These are phyloP conservation scores for Cynara cardunculus DNA, from an alignment of 129 eudicot species.

Conservation along the genomic window DNA sequence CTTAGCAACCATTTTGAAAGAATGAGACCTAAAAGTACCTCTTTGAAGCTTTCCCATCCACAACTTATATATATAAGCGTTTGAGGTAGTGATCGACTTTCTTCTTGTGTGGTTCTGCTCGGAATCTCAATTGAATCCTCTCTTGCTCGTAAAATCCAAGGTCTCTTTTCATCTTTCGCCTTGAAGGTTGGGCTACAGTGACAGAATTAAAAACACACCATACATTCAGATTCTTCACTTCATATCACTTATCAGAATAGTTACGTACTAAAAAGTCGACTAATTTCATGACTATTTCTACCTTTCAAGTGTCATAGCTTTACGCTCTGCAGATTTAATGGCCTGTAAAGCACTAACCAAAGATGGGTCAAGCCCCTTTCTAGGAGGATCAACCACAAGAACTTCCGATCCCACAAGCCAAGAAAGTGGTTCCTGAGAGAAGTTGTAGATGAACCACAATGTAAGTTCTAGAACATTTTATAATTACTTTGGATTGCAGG, in stretches of 20 bases:
- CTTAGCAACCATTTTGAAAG: conserved; percentile 1
- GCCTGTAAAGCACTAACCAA: conserved; percentile 52
- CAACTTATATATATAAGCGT: conserved; percentile 92
- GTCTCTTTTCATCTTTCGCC: conserved; percentile 78
- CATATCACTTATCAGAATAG: background rate
- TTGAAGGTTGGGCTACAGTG: conserved; percentile 40
- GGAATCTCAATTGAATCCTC: conserved; percentile 60
- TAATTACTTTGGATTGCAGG: background rate
- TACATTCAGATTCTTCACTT: conserved; percentile 15
- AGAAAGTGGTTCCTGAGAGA: conserved; percentile 79
- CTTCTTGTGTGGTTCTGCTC: conserved; percentile 49
- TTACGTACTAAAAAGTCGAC: conserved; percentile 4
- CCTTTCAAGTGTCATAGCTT: conserved; percentile 57
- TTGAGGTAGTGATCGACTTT: conserved; percentile 60
- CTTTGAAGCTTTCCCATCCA: conserved; percentile 95
- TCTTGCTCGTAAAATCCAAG: conserved; percentile 90
- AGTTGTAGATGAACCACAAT: conserved; percentile 13
- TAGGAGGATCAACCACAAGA: conserved; percentile 97
- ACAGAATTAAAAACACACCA: conserved; percentile 20
- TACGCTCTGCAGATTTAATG: conserved; percentile 50
- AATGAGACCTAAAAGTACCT: conserved; percentile 44
- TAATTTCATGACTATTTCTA: conserved; percentile 1
- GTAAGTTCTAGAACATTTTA: conserved; percentile 5
- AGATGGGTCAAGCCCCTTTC: conserved; percentile 89
- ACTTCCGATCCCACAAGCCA: conserved; percentile 97